Percentiles rank a stretch among this genome's conserved stretches.
Conservation (phyloP, 208 protist genomes). For the Vickermania spadyakhi region DNA sequence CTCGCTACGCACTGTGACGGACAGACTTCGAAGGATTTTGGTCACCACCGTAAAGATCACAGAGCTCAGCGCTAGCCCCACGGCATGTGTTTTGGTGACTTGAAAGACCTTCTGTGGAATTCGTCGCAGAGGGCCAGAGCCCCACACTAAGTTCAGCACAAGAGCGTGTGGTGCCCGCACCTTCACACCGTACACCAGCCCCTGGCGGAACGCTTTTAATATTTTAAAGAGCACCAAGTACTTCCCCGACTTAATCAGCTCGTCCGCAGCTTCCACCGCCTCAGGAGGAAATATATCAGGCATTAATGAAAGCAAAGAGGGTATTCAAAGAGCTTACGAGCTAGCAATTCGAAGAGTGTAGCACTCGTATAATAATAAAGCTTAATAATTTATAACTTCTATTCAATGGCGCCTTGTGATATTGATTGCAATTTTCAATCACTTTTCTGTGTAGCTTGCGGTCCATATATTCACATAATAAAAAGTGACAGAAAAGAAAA, state of each 20-base stretch:
- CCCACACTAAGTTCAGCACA: conserved; percentile 83
- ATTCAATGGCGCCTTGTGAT: too few relatives aligned
- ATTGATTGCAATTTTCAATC: too few relatives aligned
- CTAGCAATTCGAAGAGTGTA: too few relatives aligned
- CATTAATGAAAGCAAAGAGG: too few relatives aligned
- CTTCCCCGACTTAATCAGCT: conserved; percentile 52
- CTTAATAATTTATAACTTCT: too few relatives aligned
- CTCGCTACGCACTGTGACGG: conserved; percentile 15
- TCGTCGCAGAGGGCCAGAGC: conserved; percentile 40
- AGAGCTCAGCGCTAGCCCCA: conserved; percentile 55
- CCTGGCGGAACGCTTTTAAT: conserved; percentile 81
- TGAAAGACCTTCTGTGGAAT: conserved; percentile 48
- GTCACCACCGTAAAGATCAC: conserved; percentile 50
- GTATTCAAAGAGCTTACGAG: too few relatives aligned
- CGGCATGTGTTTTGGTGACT: conserved; percentile 59
- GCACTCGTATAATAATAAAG: too few relatives aligned
- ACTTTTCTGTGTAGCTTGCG: too few relatives aligned
- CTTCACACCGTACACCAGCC: conserved; percentile 74
- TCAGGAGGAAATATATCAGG: neutral
- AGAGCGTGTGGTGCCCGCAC: conserved; percentile 83
- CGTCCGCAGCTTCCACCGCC: conserved; percentile 25
- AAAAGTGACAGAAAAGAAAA: too few relatives aligned
- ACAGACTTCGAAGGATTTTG: conserved; percentile 16
- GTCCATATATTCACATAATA: too few relatives aligned
- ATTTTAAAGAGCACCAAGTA: conserved; percentile 53